phyloP scores from a whole-genome alignment of 2,329 filamentous ascomycete species.

The Curvularia hawaiiensis region DNA sequence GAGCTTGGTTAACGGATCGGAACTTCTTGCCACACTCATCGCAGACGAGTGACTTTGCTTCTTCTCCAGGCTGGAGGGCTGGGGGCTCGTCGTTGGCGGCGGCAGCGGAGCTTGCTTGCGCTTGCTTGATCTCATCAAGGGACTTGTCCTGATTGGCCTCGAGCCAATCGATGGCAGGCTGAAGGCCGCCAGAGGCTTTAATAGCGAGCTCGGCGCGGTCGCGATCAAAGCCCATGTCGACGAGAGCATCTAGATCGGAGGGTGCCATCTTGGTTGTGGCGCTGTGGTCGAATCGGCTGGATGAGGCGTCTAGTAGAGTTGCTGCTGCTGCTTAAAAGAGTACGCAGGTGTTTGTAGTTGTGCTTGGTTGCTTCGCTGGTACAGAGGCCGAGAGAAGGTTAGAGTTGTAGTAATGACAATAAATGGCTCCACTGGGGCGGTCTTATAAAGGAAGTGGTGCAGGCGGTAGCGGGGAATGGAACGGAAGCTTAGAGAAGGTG shows the following conservation, averaged over 20 bases:
- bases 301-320: conserved; percentile 9
- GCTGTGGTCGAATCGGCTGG: conserved; percentile 9
- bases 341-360: conserved; percentile 6
- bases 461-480: conserved; percentile 20
- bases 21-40: conserved; percentile 96
- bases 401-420: neutral
- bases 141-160: conserved; percentile 89
- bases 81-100: conserved; percentile 59
- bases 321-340: neutral
- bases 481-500: conserved; percentile 20
- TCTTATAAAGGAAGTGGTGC: conserved; percentile 10
- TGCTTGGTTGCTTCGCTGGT: neutral
- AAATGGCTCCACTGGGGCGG: conserved; percentile 9
- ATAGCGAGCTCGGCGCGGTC: conserved; percentile 82
- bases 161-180: conserved; percentile 92
- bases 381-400: neutral
- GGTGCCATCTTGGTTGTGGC: conserved; percentile 49
- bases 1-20: conserved; percentile 77
- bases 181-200: conserved; percentile 79
- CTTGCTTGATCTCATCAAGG: conserved; percentile 74
- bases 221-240: conserved; percentile 79
- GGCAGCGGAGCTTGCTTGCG: conserved; percentile 44
- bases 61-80: conserved; percentile 71
- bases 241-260: conserved; percentile 64
- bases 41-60: conserved; percentile 83